Evolutionary conservation across 73 alveolate genomes (phyloP).

Genomic region (Symbiodinium pilosum): DNA sequence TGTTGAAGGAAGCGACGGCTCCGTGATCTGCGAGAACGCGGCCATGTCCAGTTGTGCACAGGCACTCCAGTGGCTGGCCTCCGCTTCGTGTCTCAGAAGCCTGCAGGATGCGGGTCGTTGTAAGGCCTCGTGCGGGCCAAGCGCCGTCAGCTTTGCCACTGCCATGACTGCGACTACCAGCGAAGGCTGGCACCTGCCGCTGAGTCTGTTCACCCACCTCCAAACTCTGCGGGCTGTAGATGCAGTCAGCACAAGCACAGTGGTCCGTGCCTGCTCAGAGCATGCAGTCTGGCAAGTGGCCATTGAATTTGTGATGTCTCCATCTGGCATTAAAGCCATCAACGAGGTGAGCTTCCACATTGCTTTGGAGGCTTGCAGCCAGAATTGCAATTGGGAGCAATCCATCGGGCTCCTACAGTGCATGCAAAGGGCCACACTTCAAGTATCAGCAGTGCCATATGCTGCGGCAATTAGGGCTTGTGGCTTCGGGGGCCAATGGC

Average conservation of each 20-base stretch:
- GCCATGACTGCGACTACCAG: neutral
- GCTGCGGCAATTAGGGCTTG: constrained; percentile 19
- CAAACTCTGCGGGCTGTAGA: neutral
- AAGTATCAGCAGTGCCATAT: neutral
- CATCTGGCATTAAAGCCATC: neutral
- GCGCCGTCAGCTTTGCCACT: constrained; percentile 41
- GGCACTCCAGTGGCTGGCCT: neutral
- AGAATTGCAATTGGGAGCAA: constrained; percentile 37
- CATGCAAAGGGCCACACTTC: neutral
- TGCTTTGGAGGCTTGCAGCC: neutral
- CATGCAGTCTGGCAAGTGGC: neutral
- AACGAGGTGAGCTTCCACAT: neutral
- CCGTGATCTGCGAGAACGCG: constrained; percentile 47
- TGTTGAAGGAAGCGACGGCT: neutral
- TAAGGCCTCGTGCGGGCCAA: neutral
- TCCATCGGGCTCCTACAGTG: neutral
- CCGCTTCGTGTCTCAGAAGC: neutral
- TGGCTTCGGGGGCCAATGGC: constrained; percentile 34
- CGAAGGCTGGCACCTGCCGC: neutral
- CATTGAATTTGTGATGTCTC: neutral
- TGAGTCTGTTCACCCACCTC: constrained; percentile 17
- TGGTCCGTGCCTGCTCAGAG: neutral
- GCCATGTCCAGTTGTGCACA: constrained; percentile 43
- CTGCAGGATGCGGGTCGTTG: neutral
- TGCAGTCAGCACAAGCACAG: neutral